phyloP scores from a whole-genome alignment of 1,284 basidiomycete species.

The Sanghuangporus baumii region DNA sequence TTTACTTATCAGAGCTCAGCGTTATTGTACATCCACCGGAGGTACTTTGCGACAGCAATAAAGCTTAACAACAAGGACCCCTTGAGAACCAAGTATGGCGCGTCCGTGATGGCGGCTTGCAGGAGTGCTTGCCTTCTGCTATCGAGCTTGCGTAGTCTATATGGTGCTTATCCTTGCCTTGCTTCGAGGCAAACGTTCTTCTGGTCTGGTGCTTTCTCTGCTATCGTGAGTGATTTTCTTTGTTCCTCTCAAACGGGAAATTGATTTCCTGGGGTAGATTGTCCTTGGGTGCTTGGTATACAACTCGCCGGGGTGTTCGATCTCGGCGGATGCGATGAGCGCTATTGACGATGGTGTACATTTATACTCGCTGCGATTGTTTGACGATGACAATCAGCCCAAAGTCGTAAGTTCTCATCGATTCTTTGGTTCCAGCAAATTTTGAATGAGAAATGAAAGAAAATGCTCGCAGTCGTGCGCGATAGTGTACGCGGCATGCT shows the following conservation, averaged over 20 bases:
- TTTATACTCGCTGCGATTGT: slow-evolving; percentile 9
- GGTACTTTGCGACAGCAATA: slow-evolving; percentile 45
- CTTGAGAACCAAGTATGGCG: slow-evolving; percentile 38
- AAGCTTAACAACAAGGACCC: slow-evolving; percentile 36
- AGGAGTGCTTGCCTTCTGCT: slow-evolving; percentile 40
- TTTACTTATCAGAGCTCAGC: slow-evolving; percentile 28
- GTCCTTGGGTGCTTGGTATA: slow-evolving; percentile 14
- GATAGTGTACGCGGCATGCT: slow-evolving; percentile 6
- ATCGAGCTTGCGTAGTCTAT: slow-evolving; percentile 34
- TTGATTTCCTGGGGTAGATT: slow-evolving; percentile 8
- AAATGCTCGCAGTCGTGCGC: slow-evolving; percentile 9
- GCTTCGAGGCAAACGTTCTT: slow-evolving; percentile 41
- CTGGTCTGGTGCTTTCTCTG: slow-evolving; percentile 46
- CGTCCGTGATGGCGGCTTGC: slow-evolving; percentile 42
- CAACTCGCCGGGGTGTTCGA: slow-evolving; percentile 11
- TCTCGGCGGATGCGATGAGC: slow-evolving; percentile 8
- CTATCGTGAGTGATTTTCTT: slow-evolving; percentile 34
- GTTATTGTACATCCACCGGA: slow-evolving; percentile 46
- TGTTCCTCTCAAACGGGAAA: not conserved
- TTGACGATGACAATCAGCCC: slow-evolving; percentile 1
- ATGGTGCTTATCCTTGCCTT: slow-evolving; percentile 32
- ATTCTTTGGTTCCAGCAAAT: not conserved
- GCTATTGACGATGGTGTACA: slow-evolving; percentile 14
- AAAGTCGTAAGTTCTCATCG: not conserved
- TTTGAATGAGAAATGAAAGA: not conserved